Evolutionary conservation across 2,329 filamentous ascomycete genomes (phyloP).

Genomic region (Penicillium janthinellum): DNA sequence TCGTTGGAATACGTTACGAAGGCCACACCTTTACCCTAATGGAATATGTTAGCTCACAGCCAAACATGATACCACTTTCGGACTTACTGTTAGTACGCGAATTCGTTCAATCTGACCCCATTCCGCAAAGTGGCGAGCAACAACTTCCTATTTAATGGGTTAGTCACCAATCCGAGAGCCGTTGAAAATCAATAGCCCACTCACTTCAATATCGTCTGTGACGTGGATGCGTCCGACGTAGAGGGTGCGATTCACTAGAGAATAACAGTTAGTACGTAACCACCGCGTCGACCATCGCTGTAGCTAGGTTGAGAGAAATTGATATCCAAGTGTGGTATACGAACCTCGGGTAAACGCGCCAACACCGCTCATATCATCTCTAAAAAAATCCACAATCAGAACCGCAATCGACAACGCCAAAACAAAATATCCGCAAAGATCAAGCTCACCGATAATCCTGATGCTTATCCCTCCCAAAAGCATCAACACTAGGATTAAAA

Average conservation of each 20-base stretch:
- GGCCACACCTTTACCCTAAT: conserved; percentile 74
- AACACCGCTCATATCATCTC: conserved; percentile 78
- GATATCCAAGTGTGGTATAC: neutral
- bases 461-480: conserved; percentile 65
- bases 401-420: neutral
- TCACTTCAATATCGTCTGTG: conserved; percentile 74
- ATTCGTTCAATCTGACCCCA: conserved; percentile 88
- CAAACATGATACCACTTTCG: neutral
- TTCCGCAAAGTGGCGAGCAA: conserved; percentile 91
- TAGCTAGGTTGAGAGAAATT: neutral
- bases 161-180: neutral
- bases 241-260: conserved; percentile 71
- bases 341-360: conserved; percentile 70
- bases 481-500: conserved; percentile 92
- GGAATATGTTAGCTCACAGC: neutral
- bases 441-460: conserved; percentile 17
- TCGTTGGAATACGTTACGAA: conserved; percentile 96
- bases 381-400: neutral
- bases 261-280: neutral
- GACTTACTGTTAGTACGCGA: conserved; percentile 70
- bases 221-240: conserved; percentile 95
- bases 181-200: neutral
- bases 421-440: neutral
- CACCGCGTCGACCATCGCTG: neutral
- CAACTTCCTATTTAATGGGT: conserved; percentile 70